Evolutionary conservation across 1,284 basidiomycete species (phyloP).

Genomic region (Pisolithus thermaeus): DNA sequence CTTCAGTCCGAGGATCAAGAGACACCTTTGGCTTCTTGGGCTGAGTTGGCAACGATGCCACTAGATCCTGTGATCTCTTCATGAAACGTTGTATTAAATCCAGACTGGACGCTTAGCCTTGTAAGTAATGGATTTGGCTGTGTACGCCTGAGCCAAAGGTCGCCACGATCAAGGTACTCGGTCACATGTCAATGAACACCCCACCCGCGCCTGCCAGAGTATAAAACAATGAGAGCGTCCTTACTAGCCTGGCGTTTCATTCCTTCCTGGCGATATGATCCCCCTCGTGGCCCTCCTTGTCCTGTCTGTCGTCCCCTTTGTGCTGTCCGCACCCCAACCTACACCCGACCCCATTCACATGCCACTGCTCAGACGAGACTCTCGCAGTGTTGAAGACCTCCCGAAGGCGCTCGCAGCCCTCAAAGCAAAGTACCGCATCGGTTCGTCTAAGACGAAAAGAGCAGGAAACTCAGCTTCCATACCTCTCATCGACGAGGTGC

Average conservation of each 20-base stretch:
- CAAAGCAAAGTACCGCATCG: constrained; percentile 25
- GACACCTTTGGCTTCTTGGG: constrained; percentile 30
- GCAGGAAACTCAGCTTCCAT: constrained; percentile 10
- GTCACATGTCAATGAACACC: too few species aligned
- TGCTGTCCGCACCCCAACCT: constrained; percentile 18
- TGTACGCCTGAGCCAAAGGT: too few species aligned
- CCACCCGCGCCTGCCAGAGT: too few species aligned
- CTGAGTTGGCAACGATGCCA: constrained; percentile 12
- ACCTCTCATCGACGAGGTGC: constrained; percentile 39
- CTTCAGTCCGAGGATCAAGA: constrained; percentile 12
- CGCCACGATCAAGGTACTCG: too few species aligned
- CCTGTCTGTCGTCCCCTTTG: constrained; percentile 12
- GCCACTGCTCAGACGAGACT: constrained; percentile 17
- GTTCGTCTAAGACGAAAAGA: constrained; percentile 9
- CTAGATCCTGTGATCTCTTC: constrained; percentile 31
- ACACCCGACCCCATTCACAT: constrained; percentile 21
- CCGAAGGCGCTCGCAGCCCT: constrained; percentile 21
- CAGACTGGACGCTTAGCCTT: too few species aligned
- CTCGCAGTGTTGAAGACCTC: constrained; percentile 14
- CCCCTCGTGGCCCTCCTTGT: constrained; percentile 8
- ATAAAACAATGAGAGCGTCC: neutral
- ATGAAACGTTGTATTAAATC: constrained; percentile 17
- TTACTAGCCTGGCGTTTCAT: neutral
- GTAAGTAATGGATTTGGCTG: too few species aligned
- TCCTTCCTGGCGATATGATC: constrained; percentile 5